Evolutionary conservation across 1,139 yeast species (phyloP).

Genomic region (Hemisphaericaspora xylofermentans): DNA sequence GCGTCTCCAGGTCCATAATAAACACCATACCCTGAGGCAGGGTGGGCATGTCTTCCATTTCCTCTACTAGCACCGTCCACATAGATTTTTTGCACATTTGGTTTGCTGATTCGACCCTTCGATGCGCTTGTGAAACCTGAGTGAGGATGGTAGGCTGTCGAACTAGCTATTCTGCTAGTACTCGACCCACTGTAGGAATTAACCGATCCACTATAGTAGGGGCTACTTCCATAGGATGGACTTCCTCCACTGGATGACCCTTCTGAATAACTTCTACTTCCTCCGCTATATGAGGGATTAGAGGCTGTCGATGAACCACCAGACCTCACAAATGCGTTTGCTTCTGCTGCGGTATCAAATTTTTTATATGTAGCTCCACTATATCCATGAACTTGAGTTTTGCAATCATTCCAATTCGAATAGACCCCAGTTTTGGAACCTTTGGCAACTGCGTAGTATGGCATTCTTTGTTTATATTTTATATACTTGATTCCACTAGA

Average conservation of each 20-base stretch:
- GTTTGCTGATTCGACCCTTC: neutral
- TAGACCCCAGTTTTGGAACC: conserved; percentile 57
- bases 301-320: neutral
- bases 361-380: conserved; percentile 56
- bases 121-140: too few relatives aligned
- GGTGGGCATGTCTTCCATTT: conserved; percentile 49
- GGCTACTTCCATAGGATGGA: neutral
- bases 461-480: conserved; percentile 15
- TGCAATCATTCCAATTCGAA: conserved; percentile 50
- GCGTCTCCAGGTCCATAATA: conserved; percentile 58
- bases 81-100: conserved; percentile 30
- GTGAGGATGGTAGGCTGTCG: neutral
- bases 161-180: neutral
- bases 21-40: conserved; percentile 67
- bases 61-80: conserved; percentile 73
- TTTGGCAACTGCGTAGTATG: conserved; percentile 58
- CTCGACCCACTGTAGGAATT: neutral
- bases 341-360: conserved; percentile 47
- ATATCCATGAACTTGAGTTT: conserved; percentile 49
- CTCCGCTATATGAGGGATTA: neutral
- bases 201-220: neutral
- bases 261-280: neutral
- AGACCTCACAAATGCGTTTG: conserved; percentile 21
- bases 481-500: neutral
- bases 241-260: neutral